These are phyloP conservation scores for Psidium friedrichsthalianum DNA, from an alignment of 345 rosid genomes.

Conservation along the genomic window DNA sequence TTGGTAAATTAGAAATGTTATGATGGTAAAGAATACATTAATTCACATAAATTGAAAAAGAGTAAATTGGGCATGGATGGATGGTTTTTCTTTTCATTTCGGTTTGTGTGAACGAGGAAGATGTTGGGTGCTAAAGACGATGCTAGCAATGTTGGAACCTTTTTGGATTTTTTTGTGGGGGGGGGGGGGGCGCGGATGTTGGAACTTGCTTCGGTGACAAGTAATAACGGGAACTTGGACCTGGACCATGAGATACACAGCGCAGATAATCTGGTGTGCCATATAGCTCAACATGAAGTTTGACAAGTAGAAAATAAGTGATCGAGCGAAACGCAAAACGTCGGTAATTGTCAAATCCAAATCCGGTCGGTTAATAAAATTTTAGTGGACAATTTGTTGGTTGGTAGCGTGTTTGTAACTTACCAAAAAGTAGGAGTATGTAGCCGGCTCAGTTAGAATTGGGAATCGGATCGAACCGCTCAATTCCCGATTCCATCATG, in stretches of 20 bases:
- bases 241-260: neutral
- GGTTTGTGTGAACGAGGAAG: neutral
- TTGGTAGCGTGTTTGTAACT: neutral
- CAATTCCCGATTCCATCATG: no score
- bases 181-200: neutral
- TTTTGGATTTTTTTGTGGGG: no score
- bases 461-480: no score
- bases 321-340: neutral
- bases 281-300: neutral
- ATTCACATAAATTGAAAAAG: neutral
- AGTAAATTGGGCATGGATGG: neutral
- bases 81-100: neutral
- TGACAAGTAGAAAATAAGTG: accelerated
- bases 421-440: neutral
- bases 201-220: neutral
- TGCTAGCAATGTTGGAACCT: neutral
- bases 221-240: neutral
- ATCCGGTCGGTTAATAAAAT: neutral
- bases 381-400: neutral
- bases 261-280: neutral
- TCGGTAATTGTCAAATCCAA: neutral
- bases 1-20: neutral
- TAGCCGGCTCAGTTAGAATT: no score
- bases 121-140: neutral
- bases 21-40: neutral